Evolutionary conservation across 192 early-diverging fungal genomes (phyloP).

Genomic region (Martensiomyces pterosporus): DNA sequence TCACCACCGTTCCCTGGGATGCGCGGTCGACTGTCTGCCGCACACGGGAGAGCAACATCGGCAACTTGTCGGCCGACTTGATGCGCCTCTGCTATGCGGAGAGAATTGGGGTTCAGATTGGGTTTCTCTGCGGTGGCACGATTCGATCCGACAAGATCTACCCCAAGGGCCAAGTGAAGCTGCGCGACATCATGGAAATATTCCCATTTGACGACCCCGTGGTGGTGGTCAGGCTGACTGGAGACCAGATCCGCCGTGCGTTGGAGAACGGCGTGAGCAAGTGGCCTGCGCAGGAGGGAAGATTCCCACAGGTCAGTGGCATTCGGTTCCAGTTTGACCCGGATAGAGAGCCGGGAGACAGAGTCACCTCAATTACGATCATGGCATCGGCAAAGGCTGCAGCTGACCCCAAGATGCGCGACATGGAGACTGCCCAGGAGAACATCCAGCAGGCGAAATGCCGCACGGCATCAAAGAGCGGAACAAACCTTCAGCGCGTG

Average conservation of each 20-base stretch:
- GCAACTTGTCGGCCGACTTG: conserved; percentile 59
- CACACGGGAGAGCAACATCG: conserved; percentile 58
- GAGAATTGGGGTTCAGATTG: conserved; percentile 38
- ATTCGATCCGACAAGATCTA: conserved; percentile 61
- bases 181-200: conserved; percentile 61
- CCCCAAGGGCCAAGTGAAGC: conserved; percentile 50
- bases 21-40: conserved; percentile 57
- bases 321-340: conserved; percentile 60
- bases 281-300: conserved; percentile 65
- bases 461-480: conserved; percentile 6
- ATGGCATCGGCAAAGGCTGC: conserved; percentile 29
- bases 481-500: conserved; percentile 13
- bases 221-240: conserved; percentile 59
- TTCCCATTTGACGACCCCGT: conserved; percentile 69
- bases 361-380: conserved; percentile 49
- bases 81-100: conserved; percentile 53
- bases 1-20: conserved; percentile 52
- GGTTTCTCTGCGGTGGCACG: conserved; percentile 58
- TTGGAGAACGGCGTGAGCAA: conserved; percentile 63
- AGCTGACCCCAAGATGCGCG: conserved; percentile 1
- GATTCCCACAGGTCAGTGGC: conserved; percentile 66
- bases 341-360: conserved; percentile 39
- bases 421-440: not conserved
- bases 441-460: not conserved
- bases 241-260: conserved; percentile 57